Percentiles rank a stretch among this genome's conserved stretches.
Conservation (phyloP, 169 alveolate species). For the Cryptosporidium meleagridis region DNA sequence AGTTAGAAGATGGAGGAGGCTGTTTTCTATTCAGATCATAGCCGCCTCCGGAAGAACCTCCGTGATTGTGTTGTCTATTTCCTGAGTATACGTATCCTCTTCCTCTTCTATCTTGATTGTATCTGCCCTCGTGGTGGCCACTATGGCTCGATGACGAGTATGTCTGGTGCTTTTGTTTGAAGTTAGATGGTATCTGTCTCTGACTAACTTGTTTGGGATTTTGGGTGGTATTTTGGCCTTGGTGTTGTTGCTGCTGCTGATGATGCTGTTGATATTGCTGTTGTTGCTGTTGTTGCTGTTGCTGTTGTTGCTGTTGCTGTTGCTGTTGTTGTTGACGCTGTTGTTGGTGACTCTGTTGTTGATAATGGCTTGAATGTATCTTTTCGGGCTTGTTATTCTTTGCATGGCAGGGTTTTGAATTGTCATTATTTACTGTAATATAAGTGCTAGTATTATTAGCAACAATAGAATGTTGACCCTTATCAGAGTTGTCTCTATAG, state of each 20-base stretch:
- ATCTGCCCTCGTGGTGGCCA: not conserved
- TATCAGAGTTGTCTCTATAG: not conserved
- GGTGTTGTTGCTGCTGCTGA: not conserved
- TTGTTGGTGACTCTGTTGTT: not conserved
- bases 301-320: too few relatives aligned
- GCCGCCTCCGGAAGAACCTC: not conserved
- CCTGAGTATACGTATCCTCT: conserved; percentile 1
- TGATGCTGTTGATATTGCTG: not conserved
- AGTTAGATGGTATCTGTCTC: not conserved
- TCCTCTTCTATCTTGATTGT: conserved; percentile 36
- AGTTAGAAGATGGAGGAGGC: not conserved
- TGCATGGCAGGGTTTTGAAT: not conserved
- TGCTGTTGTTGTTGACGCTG: not conserved
- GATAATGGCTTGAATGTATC: not conserved
- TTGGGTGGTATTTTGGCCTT: not conserved
- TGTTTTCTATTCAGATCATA: conserved; percentile 16
- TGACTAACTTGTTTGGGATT: not conserved
- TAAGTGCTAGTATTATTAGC: not conserved
- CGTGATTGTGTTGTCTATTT: conserved; percentile 1
- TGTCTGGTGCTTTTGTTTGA: conserved; percentile 21
- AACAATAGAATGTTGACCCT: not conserved
- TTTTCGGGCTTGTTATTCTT: not conserved
- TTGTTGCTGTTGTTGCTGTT: not conserved
- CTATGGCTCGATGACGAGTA: not conserved
- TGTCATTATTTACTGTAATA: not conserved